Conservation (phyloP, 805 yeast genomes). For the Saccharomycopsis vini region DNA sequence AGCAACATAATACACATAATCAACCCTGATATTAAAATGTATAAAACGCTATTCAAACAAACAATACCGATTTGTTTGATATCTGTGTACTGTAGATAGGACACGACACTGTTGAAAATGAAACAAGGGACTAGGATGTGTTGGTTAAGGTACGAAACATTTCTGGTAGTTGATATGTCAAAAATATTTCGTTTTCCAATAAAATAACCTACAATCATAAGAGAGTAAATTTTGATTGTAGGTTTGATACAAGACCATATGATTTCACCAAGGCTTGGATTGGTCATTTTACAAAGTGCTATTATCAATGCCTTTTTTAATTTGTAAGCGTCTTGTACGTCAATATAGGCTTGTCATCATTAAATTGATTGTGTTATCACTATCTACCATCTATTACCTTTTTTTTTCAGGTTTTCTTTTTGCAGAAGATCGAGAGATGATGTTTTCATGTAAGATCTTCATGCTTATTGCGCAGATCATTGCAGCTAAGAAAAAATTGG, state of each 20-base stretch:
- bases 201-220: slow-evolving; percentile 55
- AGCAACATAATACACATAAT: slow-evolving; percentile 18
- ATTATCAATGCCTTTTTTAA: no score
- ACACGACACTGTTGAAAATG: slow-evolving; percentile 62
- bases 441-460: no score
- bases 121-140: slow-evolving; percentile 66
- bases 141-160: slow-evolving; percentile 59
- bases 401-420: no score
- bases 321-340: no score
- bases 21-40: slow-evolving; percentile 36
- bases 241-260: slow-evolving; percentile 47
- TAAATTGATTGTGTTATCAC: no score
- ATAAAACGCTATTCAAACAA: slow-evolving; percentile 37
- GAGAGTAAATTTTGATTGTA: slow-evolving; percentile 67
- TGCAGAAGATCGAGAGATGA: no score
- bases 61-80: slow-evolving; percentile 62
- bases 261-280: background rate
- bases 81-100: slow-evolving; percentile 56
- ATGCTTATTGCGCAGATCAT: no score
- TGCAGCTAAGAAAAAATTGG: no score
- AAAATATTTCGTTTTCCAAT: slow-evolving; percentile 57
- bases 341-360: no score
- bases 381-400: no score
- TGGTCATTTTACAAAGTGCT: no score
- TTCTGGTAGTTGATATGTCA: slow-evolving; percentile 57